These are phyloP conservation scores for Dipodascopsis tothii DNA, from an alignment of 805 yeast species.

Conservation along the genomic window DNA sequence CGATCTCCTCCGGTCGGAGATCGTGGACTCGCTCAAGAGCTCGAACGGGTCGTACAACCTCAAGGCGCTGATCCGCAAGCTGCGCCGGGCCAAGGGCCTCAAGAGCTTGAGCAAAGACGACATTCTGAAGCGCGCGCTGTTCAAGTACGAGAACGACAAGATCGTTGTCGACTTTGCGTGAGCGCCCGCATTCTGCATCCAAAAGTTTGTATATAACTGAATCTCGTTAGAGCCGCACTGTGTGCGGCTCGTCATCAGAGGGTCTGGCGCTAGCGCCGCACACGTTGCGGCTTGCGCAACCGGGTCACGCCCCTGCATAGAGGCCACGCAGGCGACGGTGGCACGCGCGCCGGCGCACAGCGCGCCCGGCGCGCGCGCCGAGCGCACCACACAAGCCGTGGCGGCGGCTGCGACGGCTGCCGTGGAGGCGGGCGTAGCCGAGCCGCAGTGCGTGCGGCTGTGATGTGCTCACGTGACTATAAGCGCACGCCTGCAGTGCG, in stretches of 20 bases:
- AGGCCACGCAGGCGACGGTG: not conserved
- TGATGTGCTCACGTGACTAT: no score
- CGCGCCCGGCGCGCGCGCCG: no score
- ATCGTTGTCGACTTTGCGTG: slow-evolving; percentile 5
- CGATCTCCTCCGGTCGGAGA: not conserved
- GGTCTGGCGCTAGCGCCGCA: not conserved
- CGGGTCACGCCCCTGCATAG: not conserved
- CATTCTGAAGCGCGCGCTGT: slow-evolving; percentile 3
- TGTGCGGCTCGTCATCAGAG: not conserved
- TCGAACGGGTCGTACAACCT: slow-evolving; percentile 1
- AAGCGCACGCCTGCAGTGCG: no score
- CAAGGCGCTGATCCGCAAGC: slow-evolving; percentile 8
- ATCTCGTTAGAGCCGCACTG: not conserved
- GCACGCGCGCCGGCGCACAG: not conserved
- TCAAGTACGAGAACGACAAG: slow-evolving; percentile 3
- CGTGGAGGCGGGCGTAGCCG: no score
- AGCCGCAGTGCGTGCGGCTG: no score
- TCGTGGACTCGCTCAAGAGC: not conserved
- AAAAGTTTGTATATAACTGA: not conserved
- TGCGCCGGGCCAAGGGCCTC: slow-evolving; percentile 7
- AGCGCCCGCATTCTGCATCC: not conserved
- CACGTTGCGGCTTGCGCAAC: not conserved
- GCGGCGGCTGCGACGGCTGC: no score
- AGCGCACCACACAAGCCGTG: no score
- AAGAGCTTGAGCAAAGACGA: slow-evolving; percentile 9